A percentile compares a stretch with the other conserved stretches of the same genome.
Conservation (phyloP, 2,329 filamentous ascomycete genomes). For the Trichophyton schoenleinii region DNA sequence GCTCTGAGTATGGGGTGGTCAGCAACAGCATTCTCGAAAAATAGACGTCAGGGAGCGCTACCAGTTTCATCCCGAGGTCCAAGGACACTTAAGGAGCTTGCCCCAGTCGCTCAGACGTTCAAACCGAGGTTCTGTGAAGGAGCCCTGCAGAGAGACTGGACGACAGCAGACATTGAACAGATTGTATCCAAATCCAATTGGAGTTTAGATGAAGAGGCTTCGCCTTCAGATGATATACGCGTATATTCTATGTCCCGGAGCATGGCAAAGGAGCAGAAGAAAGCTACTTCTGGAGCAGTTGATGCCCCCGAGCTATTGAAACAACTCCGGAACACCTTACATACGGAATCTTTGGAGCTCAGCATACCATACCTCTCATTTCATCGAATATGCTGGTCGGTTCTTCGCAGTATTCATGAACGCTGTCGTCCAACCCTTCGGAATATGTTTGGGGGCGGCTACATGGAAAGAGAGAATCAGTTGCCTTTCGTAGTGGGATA, state of each 20-base stretch:
- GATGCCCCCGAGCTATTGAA: slow-evolving; percentile 18
- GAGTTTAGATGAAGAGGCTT: slow-evolving; percentile 12
- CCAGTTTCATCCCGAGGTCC: slow-evolving; percentile 20
- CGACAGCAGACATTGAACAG: slow-evolving; percentile 24
- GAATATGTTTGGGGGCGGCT: slow-evolving; percentile 24
- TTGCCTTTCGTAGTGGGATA: slow-evolving; percentile 33
- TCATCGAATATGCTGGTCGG: slow-evolving; percentile 31
- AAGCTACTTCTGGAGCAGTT: slow-evolving; percentile 6
- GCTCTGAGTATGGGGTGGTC: slow-evolving; percentile 30
- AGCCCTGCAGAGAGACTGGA: slow-evolving; percentile 19
- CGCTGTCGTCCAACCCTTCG: slow-evolving; percentile 22
- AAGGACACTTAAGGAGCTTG: slow-evolving; percentile 21
- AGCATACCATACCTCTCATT: slow-evolving; percentile 35
- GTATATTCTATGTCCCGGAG: slow-evolving; percentile 2
- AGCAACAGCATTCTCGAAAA: slow-evolving; percentile 19
- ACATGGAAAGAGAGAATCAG: slow-evolving; percentile 29
- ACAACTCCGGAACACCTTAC: slow-evolving; percentile 23
- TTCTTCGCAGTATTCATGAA: slow-evolving; percentile 19
- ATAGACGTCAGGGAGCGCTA: slow-evolving; percentile 12
- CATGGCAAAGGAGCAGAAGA: neutral
- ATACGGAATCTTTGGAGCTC: slow-evolving; percentile 28
- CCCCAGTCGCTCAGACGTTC: slow-evolving; percentile 29
- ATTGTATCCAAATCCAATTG: slow-evolving; percentile 23
- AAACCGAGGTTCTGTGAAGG: slow-evolving; percentile 21
- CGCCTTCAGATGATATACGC: neutral